Evolutionary conservation across 257 asterid species (phyloP).

Genomic region (Vinca minor): DNA sequence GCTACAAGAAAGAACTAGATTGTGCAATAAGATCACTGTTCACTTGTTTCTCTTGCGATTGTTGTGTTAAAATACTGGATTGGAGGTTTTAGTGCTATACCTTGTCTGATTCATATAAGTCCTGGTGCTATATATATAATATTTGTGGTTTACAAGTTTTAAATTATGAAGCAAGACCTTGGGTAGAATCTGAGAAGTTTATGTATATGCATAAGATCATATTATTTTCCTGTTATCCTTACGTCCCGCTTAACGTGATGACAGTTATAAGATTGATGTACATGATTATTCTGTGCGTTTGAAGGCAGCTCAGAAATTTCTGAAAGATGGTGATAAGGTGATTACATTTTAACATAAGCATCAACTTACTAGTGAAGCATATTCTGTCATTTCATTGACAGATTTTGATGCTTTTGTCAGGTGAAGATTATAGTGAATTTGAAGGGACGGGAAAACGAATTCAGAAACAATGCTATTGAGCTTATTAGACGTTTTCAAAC

Average conservation of each 20-base stretch:
- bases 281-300: conserved; percentile 94
- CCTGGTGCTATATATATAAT: neutral
- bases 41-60: too few relatives aligned
- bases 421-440: conserved; percentile 82
- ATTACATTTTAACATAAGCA: neutral
- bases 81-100: too few relatives aligned
- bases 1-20: too few relatives aligned
- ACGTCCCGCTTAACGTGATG: conserved; percentile 15
- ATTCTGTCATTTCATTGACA: conserved; percentile 3
- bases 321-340: conserved; percentile 91
- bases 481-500: conserved; percentile 73
- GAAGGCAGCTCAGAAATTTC: conserved; percentile 83
- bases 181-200: neutral
- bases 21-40: too few relatives aligned
- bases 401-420: conserved; percentile 36
- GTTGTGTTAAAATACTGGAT: too few relatives aligned
- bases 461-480: conserved; percentile 80
- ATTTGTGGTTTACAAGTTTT: neutral
- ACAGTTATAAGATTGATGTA: conserved; percentile 87
- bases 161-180: neutral
- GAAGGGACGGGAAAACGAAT: conserved; percentile 92
- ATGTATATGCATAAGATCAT: neutral
- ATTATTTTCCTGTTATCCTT: conserved; percentile 4
- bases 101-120: too few relatives aligned
- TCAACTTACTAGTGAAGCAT: conserved; percentile 12